Base-by-base conservation (phyloP, 345 rosid genomes). In the Aurinia saxatilis region DNA sequence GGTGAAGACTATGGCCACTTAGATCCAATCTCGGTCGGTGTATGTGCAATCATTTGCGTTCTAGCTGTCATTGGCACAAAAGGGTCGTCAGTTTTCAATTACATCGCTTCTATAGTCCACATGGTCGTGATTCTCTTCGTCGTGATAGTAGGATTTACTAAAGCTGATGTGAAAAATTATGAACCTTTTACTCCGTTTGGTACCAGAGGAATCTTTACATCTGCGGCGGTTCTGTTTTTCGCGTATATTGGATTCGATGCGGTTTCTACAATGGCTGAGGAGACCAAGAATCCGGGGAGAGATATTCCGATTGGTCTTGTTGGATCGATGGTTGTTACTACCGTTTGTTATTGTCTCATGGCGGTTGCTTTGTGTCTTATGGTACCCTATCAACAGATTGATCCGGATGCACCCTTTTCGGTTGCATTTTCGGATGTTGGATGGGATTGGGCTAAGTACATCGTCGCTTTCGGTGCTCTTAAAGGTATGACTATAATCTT, bases 221-320 rank as follows among this genome's bases (percentile, higher is more conserved):
- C 95, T 1, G 63, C 98, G 0, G 83, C 95, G 1, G 90, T 88
- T 33, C 83, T 91, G 18, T 91, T 83, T 83, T 86, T 91, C 2
- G 90, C 96, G 0, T 91, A 88, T 17, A 71, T 86, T 6, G 98
- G 96, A 5, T 91, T 88, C 3, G 98, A 91, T 31, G 95, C 92
- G 0, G 92, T 91, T 37, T 69, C 98, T 1, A 91, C 98, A 0
- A 81, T 88, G 92, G 98, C 96, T 0, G 98, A 91, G 69, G 98
- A 88, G 70, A 86, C 95, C 2, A 86, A 88, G 56, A 79, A 91
- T 65, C 98, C 98, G 0, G 86, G 81, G 16, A 54, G 68, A n/a
- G 88, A 91, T 50, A 84, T 91, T 39, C 98, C 96, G 0, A 79
- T 92, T 10, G 98, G 98, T 13, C 83, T 92, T 6, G 79, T 89